Evolutionary conservation across 164 flowering plant species (phyloP).

Genomic region (Protea cynaroides): DNA sequence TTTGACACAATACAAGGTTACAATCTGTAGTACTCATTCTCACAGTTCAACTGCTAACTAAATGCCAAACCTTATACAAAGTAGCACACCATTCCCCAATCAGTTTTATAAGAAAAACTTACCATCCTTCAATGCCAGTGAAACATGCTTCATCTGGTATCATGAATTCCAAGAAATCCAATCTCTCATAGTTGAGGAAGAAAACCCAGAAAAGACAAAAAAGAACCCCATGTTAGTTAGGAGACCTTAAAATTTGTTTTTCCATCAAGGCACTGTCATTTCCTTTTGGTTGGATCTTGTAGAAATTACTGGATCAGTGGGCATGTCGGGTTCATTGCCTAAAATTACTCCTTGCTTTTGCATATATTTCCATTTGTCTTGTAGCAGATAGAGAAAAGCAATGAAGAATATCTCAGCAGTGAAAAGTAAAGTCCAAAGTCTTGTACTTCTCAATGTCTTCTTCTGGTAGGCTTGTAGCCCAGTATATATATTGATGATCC

Average conservation of each 20-base stretch:
- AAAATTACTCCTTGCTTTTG: conserved; percentile 40
- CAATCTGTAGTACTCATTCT: not conserved
- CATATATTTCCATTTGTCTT: conserved; percentile 67
- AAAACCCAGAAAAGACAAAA: not conserved
- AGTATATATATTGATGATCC: conserved; percentile 63
- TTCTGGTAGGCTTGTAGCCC: conserved; percentile 61
- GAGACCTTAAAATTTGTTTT: conserved; percentile 19
- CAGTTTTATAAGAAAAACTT: not conserved
- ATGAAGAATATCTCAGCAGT: conserved; percentile 45
- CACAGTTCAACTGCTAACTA: not conserved
- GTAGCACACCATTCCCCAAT: not conserved
- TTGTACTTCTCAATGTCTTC: conserved; percentile 38
- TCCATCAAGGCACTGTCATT: conserved; percentile 28
- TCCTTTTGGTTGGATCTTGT: conserved; percentile 21
- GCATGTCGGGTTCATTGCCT: conserved; percentile 24
- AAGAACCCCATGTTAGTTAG: conserved; percentile 5
- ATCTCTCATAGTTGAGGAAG: not conserved
- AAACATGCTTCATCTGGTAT: not conserved
- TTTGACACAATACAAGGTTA: too few relatives aligned
- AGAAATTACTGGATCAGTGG: conserved; percentile 18
- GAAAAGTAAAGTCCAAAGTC: conserved; percentile 55
- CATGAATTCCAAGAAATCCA: conserved; percentile 7
- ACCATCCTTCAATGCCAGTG: not conserved
- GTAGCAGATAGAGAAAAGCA: conserved; percentile 55
- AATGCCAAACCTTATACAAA: not conserved